Conservation (phyloP, 1,284 basidiomycete species). For the Bondarzewia mesenterica region DNA sequence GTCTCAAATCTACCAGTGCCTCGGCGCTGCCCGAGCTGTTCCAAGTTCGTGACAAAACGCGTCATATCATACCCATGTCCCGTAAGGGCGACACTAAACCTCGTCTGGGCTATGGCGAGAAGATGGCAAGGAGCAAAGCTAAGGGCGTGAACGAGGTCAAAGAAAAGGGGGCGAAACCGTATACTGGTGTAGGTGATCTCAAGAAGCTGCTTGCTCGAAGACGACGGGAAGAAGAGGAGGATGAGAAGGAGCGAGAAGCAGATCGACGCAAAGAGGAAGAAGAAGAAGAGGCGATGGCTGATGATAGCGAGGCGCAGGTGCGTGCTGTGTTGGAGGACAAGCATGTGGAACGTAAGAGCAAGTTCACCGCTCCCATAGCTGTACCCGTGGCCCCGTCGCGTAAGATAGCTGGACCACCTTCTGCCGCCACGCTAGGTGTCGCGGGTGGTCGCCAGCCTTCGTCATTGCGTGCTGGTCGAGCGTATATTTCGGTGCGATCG, state of each 20-base stretch:
- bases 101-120: conserved; percentile 27
- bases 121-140: too few species aligned
- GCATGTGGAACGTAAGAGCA: conserved; percentile 16
- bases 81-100: conserved; percentile 22
- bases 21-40: conserved; percentile 51
- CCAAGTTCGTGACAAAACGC: conserved; percentile 41
- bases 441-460: conserved; percentile 29
- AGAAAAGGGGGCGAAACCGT: conserved; percentile 37
- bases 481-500: conserved; percentile 48
- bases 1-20: conserved; percentile 40
- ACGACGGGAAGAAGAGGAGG: conserved; percentile 28
- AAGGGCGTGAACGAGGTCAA: conserved; percentile 18
- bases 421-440: conserved; percentile 7
- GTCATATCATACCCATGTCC: conserved; percentile 50
- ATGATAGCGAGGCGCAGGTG: conserved; percentile 21
- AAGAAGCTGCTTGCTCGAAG: conserved; percentile 61
- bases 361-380: neutral
- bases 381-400: conserved; percentile 11
- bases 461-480: conserved; percentile 23
- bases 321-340: conserved; percentile 15
- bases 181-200: conserved; percentile 66
- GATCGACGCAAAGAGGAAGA: conserved; percentile 21
- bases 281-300: conserved; percentile 26
- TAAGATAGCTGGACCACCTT: conserved; percentile 13
- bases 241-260: conserved; percentile 20